These are phyloP conservation scores for Pluteus cervinus DNA, from an alignment of 768 basidiomycete genomes.

Conservation along the genomic window DNA sequence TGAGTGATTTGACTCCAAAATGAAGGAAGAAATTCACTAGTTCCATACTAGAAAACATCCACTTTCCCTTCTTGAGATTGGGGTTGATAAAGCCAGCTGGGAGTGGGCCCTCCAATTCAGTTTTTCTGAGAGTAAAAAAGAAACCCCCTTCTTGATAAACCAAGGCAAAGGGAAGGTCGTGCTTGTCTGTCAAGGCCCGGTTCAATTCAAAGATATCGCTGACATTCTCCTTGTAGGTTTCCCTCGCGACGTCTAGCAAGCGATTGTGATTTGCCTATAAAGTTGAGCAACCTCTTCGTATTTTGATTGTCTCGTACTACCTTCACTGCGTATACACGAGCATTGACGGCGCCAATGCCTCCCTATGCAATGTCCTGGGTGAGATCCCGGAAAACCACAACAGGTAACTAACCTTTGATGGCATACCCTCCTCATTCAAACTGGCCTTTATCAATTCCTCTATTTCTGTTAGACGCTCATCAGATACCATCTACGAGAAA, in stretches of 20 bases:
- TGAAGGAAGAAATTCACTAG: slow-evolving; percentile 43
- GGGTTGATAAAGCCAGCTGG: slow-evolving; percentile 72
- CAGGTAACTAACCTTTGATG: slow-evolving; percentile 44
- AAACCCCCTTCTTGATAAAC: slow-evolving; percentile 73
- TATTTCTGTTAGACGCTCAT: slow-evolving; percentile 64
- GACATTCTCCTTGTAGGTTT: slow-evolving; percentile 91
- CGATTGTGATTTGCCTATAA: slow-evolving; percentile 68
- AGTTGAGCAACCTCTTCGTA: neutral
- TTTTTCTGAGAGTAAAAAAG: slow-evolving; percentile 64
- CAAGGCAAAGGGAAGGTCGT: slow-evolving; percentile 59
- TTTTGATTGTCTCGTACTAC: slow-evolving; percentile 22
- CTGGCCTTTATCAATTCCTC: slow-evolving; percentile 50
- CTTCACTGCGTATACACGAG: slow-evolving; percentile 86
- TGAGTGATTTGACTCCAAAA: neutral
- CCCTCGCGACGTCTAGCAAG: slow-evolving; percentile 89
- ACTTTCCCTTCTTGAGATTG: slow-evolving; percentile 59
- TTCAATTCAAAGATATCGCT: slow-evolving; percentile 77
- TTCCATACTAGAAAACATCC: slow-evolving; percentile 75
- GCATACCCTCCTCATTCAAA: slow-evolving; percentile 67
- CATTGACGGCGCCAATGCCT: slow-evolving; percentile 68
- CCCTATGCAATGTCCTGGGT: slow-evolving; percentile 34
- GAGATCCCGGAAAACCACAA: neutral
- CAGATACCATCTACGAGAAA: slow-evolving; percentile 57
- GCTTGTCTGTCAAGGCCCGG: slow-evolving; percentile 49
- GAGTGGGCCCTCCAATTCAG: slow-evolving; percentile 55